A percentile compares a stretch with the other conserved stretches of the same genome.
Conservation (phyloP, 2,329 filamentous ascomycete species). For the Fusarium nematophilum region DNA sequence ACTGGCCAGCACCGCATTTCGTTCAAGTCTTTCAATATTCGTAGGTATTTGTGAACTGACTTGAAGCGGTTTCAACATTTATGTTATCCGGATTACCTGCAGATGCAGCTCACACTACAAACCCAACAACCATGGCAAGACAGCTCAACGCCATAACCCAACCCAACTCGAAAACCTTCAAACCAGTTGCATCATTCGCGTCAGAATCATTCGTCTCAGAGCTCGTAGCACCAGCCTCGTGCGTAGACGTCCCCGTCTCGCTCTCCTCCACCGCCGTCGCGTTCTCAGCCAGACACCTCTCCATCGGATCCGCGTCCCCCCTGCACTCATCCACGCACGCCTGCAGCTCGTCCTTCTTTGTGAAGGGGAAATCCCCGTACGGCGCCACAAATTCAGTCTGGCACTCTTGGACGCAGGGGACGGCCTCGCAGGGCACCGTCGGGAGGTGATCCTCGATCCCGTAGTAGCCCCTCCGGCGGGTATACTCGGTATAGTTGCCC, state of each 20-base stretch:
- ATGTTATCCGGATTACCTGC: too few species aligned
- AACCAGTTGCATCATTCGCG: too few species aligned
- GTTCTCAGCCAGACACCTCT: neutral
- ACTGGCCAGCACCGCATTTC: too few species aligned
- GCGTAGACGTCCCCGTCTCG: neutral
- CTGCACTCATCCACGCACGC: conserved; percentile 3
- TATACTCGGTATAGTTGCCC: conserved; percentile 3
- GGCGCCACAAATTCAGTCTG: conserved; percentile 4
- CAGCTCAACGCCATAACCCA: too few species aligned
- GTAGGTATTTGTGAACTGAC: too few species aligned
- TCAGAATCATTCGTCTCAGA: conserved; percentile 51
- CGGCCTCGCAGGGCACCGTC: neutral
- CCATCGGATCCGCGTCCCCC: conserved; percentile 1
- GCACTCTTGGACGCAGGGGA: conserved; percentile 6
- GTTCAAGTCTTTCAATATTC: too few species aligned
- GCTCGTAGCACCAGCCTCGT: neutral
- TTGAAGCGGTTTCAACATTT: too few species aligned
- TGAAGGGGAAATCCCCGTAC: neutral
- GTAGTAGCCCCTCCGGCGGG: neutral
- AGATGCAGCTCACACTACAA: too few species aligned
- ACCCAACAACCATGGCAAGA: too few species aligned
- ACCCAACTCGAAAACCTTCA: too few species aligned
- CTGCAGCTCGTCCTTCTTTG: neutral
- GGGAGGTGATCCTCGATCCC: neutral
- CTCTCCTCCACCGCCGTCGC: neutral